phyloP scores from a whole-genome alignment of 805 yeast species.

The Metschnikowia similis region DNA sequence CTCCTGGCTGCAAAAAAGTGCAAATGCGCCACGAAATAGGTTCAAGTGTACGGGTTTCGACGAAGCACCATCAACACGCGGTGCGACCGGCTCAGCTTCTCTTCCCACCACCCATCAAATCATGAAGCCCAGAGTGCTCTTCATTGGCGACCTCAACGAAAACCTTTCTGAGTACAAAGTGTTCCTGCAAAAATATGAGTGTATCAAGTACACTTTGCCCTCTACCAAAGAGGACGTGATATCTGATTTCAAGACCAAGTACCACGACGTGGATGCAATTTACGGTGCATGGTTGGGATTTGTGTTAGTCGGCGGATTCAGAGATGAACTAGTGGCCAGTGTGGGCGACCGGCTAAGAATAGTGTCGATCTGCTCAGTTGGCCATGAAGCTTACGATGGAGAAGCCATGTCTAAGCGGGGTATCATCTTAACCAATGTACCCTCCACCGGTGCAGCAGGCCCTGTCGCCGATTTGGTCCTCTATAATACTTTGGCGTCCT shows the following conservation, averaged over 20 bases:
- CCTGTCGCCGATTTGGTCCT: slow-evolving; percentile 75
- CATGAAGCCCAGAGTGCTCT: slow-evolving; percentile 34
- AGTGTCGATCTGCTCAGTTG: slow-evolving; percentile 54
- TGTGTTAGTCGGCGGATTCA: slow-evolving; percentile 47
- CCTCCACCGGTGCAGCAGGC: slow-evolving; percentile 51
- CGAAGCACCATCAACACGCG: not conserved
- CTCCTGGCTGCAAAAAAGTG: slow-evolving; percentile 1
- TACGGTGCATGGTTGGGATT: slow-evolving; percentile 62
- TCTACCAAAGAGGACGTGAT: slow-evolving; percentile 41
- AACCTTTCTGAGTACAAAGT: slow-evolving; percentile 43
- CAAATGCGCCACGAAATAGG: not conserved
- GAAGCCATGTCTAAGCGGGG: slow-evolving; percentile 35
- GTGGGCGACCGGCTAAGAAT: slow-evolving; percentile 47
- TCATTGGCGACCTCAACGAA: slow-evolving; percentile 48
- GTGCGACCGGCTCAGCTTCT: not conserved
- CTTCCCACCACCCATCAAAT: not conserved
- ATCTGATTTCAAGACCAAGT: slow-evolving; percentile 36
- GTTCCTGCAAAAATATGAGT: slow-evolving; percentile 37
- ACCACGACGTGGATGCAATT: slow-evolving; percentile 45
- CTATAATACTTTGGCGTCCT: slow-evolving; percentile 52
- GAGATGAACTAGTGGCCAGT: slow-evolving; percentile 36
- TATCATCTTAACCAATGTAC: slow-evolving; percentile 57
- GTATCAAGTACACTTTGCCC: slow-evolving; percentile 34
- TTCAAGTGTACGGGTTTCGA: slow-evolving; percentile 1
- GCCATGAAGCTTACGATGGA: slow-evolving; percentile 49